A percentile compares a stretch with the other conserved stretches of the same genome.
Evolutionary conservation across 352 stramenopile genomes (phyloP).

Genomic region (Globisporangium barbulae): DNA sequence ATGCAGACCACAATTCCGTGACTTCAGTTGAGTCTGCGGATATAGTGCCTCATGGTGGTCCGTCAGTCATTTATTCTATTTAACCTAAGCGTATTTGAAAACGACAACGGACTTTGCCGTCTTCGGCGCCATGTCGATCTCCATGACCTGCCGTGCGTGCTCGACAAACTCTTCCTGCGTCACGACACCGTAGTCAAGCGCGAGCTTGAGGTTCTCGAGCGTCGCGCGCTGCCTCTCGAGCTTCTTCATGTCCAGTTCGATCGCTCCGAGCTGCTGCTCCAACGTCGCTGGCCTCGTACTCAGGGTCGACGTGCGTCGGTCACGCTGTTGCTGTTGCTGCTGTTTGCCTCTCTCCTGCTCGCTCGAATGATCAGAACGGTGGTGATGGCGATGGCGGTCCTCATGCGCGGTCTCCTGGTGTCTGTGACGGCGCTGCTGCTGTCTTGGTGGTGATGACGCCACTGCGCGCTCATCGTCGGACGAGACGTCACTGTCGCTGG

Average conservation of each 20-base stretch:
- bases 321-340: not conserved
- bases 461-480: not conserved
- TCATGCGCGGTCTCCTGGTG: not conserved
- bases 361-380: not conserved
- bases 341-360: not conserved
- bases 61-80: not conserved
- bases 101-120: not conserved
- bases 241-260: slow-evolving; percentile 5
- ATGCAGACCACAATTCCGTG: not conserved
- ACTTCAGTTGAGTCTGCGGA: not conserved
- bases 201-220: slow-evolving; percentile 1
- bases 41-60: not conserved
- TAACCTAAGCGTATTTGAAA: not conserved
- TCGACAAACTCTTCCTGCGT: slow-evolving; percentile 1
- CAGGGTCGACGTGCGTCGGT: not conserved
- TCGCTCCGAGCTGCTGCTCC: not conserved
- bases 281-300: not conserved
- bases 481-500: not conserved
- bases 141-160: not conserved
- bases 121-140: not conserved
- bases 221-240: not conserved
- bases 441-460: not conserved
- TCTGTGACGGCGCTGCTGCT: not conserved
- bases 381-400: not conserved
- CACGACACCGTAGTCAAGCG: not conserved